Evolutionary conservation across 371 early-diverging fungal genomes (phyloP).

Genomic region (Apophysomyces elegans): DNA sequence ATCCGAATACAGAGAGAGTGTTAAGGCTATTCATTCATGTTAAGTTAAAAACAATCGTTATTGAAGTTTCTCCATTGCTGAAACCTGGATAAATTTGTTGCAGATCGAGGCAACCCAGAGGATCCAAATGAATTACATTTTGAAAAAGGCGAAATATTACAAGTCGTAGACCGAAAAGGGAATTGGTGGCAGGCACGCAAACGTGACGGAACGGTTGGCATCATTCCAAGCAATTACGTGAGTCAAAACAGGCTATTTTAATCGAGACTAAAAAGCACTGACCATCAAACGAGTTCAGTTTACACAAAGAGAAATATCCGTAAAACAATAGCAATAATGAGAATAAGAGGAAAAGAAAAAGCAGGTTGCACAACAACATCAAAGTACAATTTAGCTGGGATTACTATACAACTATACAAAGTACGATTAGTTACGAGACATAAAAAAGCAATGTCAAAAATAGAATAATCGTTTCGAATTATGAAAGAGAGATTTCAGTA

Average conservation of each 20-base stretch:
- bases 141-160: constrained; percentile 78
- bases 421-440: too few relatives aligned
- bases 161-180: constrained; percentile 83
- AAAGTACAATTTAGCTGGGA: not conserved
- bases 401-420: constrained; percentile 3
- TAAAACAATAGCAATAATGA: not conserved
- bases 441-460: too few relatives aligned
- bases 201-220: constrained; percentile 76
- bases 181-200: constrained; percentile 94
- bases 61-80: not conserved
- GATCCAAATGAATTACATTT: constrained; percentile 89
- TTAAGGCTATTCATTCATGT: constrained; percentile 32
- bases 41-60: not conserved
- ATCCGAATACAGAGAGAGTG: constrained; percentile 19
- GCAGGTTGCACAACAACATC: not conserved
- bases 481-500: not conserved
- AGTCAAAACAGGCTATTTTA: constrained; percentile 18
- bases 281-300: constrained; percentile 1
- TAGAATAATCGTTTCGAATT: too few relatives aligned
- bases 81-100: not conserved
- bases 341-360: not conserved
- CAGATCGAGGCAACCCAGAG: constrained; percentile 75
- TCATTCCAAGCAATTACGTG: constrained; percentile 87
- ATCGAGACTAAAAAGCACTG: not conserved
- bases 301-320: not conserved